These are phyloP conservation scores for Terfezia claveryi DNA, from an alignment of 495 filamentous ascomycete species.

Conservation along the genomic window DNA sequence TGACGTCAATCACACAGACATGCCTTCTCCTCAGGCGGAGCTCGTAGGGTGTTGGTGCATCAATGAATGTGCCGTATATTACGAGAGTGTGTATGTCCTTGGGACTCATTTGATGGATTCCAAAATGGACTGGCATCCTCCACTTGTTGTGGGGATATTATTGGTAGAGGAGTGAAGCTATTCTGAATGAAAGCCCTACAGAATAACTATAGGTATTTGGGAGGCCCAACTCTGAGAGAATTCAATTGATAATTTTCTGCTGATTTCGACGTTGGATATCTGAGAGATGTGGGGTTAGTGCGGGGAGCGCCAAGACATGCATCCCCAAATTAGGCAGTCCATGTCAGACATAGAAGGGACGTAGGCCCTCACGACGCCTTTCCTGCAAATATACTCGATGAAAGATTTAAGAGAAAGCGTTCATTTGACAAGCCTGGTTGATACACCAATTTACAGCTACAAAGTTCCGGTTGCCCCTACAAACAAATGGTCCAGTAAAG, in stretches of 20 bases:
- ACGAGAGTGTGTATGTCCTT: background rate
- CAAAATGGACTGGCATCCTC: too few relatives aligned
- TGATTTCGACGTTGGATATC: background rate
- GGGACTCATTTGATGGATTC: background rate
- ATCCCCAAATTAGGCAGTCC: too few relatives aligned
- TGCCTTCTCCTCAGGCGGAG: constrained; percentile 6
- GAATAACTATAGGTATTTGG: background rate
- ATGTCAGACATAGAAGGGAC: too few relatives aligned
- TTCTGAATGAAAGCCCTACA: background rate
- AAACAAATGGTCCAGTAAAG: too few relatives aligned
- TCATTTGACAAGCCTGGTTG: too few relatives aligned
- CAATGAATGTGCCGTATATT: constrained; percentile 10
- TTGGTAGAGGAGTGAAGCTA: background rate
- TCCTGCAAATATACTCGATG: too few relatives aligned
- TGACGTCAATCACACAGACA: constrained; percentile 1
- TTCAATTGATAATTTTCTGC: background rate
- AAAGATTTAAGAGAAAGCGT: too few relatives aligned
- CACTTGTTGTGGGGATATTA: background rate
- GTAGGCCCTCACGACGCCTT: too few relatives aligned
- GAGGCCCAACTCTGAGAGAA: background rate
- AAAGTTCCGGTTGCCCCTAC: too few relatives aligned
- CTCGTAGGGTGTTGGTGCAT: constrained; percentile 5
- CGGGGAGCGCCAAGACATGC: too few relatives aligned
- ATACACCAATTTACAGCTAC: too few relatives aligned
- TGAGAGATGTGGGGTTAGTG: too few relatives aligned